Percentiles rank a stretch among this genome's conserved stretches.
phyloP scores from a whole-genome alignment of 2,329 filamentous ascomycete genomes.

The Amauroascus verrucosus region DNA sequence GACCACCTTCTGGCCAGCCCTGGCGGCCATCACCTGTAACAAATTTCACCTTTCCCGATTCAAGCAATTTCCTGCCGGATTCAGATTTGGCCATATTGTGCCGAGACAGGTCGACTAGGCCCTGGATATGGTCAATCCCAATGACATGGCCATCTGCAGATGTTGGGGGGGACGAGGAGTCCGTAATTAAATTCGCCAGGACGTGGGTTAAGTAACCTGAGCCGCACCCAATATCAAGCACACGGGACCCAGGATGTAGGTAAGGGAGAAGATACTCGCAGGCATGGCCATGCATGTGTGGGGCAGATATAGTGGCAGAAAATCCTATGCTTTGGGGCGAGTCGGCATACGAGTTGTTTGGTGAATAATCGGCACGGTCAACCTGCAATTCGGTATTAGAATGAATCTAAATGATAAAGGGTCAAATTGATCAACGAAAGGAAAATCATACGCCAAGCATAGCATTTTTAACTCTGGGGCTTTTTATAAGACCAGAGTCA shows the following conservation, averaged over 20 bases:
- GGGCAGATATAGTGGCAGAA: slow-evolving; percentile 59
- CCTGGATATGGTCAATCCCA: slow-evolving; percentile 63
- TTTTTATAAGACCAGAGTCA: slow-evolving; percentile 61
- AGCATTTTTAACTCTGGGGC: slow-evolving; percentile 61
- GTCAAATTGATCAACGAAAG: neutral
- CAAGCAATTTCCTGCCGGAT: slow-evolving; percentile 51
- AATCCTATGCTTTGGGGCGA: slow-evolving; percentile 59
- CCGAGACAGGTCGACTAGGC: slow-evolving; percentile 52
- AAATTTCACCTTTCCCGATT: slow-evolving; percentile 57
- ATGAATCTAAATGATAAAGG: neutral
- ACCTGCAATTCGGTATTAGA: slow-evolving; percentile 45
- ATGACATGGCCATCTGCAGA: slow-evolving; percentile 46
- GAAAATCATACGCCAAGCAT: slow-evolving; percentile 62
- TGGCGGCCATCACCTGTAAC: slow-evolving; percentile 63
- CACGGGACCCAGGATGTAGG: slow-evolving; percentile 45
- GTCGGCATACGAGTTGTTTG: slow-evolving; percentile 60
- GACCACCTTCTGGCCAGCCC: slow-evolving; percentile 49
- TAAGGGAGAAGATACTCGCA: slow-evolving; percentile 52
- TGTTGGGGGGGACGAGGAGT: slow-evolving; percentile 17
- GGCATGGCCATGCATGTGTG: slow-evolving; percentile 62
- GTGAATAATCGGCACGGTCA: slow-evolving; percentile 77
- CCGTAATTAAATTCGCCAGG: slow-evolving; percentile 60
- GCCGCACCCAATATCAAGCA: slow-evolving; percentile 66
- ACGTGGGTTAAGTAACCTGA: slow-evolving; percentile 82
- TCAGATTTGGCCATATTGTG: slow-evolving; percentile 56